Evolutionary conservation across 1,139 yeast species (phyloP), one percentile per base, ranked within the genome.

Genomic region (Nakaseomyces glabratus): DNA sequence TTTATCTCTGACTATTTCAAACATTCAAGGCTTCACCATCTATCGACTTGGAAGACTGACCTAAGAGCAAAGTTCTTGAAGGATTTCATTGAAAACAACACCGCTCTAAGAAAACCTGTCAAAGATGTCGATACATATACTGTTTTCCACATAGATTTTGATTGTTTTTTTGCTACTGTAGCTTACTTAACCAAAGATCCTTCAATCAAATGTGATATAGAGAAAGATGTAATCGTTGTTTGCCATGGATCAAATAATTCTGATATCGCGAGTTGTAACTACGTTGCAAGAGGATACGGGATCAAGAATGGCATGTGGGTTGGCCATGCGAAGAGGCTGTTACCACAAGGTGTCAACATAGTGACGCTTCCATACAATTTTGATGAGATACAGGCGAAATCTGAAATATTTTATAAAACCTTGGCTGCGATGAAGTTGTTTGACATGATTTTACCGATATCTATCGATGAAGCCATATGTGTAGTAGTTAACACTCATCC

Each of bases 191-290:
- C 81, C 0, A 64, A 75, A 6, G 48, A 38, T 22, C 35, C 35
- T 10, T 35, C 41, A 18, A 7, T 35, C 2, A 14, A 34, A 9
- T 42, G 76, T 14, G 76, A 79, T 47, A 66, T 79, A 10, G 51
- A 68, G 10, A 62, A 44, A 5, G 73, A 68, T 18, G 93, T 96
- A 0, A 69, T 86, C 3, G 86, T 93, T 31, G 96, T 90, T 0
- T 76, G 93, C 4, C 88, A 85, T 55, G 95, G 96, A 9, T 63
- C 63, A 4, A 66, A 75, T 2, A 51, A 54, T 18, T 55, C 62
- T 1, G 98, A 90, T 55, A 66, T 90, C n/a, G 93, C 97, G 0
- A 82, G 94, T 43, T 86, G 96, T 52, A 90, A 88, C 53, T 90
- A 90, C 53, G 76, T 69, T 7, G 95, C 96, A 0, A 66, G 97